Percentiles rank a stretch among this genome's conserved stretches.
Evolutionary conservation across 176 grass and related monocot genomes (phyloP).

Genomic region (Oryza meyeriana): DNA sequence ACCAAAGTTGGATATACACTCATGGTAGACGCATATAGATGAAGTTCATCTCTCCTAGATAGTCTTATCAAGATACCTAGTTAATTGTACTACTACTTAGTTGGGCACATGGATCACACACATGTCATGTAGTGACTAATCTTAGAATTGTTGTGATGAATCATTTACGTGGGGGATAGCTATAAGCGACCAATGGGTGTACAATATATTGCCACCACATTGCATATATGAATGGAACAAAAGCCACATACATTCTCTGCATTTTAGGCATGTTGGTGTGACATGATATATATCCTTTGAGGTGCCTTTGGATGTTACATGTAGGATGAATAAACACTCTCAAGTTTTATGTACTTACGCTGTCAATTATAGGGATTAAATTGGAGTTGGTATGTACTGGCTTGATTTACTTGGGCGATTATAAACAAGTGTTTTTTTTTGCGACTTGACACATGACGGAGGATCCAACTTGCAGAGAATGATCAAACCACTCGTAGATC

Average conservation of each 20-base stretch:
- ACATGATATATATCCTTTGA: not conserved
- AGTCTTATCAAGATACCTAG: not conserved
- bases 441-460: too few species aligned
- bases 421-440: too few species aligned
- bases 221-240: not conserved
- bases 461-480: too few species aligned
- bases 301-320: not conserved
- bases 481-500: too few species aligned
- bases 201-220: not conserved
- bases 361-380: too few species aligned
- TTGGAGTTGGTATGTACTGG: too few species aligned
- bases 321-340: too few species aligned
- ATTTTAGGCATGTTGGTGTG: not conserved
- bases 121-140: not conserved
- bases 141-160: not conserved
- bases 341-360: too few species aligned
- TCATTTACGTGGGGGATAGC: not conserved
- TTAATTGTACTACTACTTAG: not conserved
- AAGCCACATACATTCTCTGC: not conserved
- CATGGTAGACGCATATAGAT: too few species aligned
- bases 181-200: not conserved
- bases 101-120: not conserved
- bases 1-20: not conserved
- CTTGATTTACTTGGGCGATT: too few species aligned
- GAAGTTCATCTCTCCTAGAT: too few species aligned